Base-by-base conservation (phyloP, 345 rosid species). In the Eucalyptus virginea region DNA sequence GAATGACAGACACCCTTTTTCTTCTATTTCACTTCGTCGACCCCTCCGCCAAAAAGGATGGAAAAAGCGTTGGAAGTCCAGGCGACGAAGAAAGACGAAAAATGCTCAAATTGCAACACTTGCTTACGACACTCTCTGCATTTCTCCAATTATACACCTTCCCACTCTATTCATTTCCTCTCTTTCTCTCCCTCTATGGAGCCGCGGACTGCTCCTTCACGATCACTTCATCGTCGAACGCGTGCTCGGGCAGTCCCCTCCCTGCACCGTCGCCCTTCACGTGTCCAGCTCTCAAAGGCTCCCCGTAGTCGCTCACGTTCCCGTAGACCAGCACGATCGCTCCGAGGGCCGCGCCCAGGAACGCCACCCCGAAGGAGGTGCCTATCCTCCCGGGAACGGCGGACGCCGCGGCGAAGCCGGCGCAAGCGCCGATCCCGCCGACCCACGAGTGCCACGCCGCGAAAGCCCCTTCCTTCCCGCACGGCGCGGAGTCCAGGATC, bases 381-480 rank as follows among this genome's bases (percentile, higher is more conserved):
- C 81, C 48, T 11, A 90, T 32, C 34, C 9, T 34, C 69, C 86
- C 67, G 16, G 88, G 90, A 19, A 69, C 81, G 18, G 89, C 86
- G 17, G 56, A 49, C 34, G 86, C 91, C 45, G 77, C 88, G 4
- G 88, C 87, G 65, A 88, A 90, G 45, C 91, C 91, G 19, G 49
- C 30, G 37, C 90, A 72, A 47, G 56, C 14, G n/a, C 91, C 91
- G 40, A 87, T 30, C 40, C 86, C 88, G 16, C 83, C 81, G 40
- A 72, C 87, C 91, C 90, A 88, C 60, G 91, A 90, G 54, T 67
- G 88, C 91, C 90, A 90, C 26, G 40, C 90, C 48, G 85, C 89
- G 62, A 90, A 90, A 6, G 88, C 90, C 21, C 88, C 91, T 56
- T 90, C 91, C 88, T 88, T 88, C 60, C 90, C 91, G 28, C 37